These are phyloP conservation scores for Camelina laxa DNA, from an alignment of 345 rosid genomes.

Conservation along the genomic window DNA sequence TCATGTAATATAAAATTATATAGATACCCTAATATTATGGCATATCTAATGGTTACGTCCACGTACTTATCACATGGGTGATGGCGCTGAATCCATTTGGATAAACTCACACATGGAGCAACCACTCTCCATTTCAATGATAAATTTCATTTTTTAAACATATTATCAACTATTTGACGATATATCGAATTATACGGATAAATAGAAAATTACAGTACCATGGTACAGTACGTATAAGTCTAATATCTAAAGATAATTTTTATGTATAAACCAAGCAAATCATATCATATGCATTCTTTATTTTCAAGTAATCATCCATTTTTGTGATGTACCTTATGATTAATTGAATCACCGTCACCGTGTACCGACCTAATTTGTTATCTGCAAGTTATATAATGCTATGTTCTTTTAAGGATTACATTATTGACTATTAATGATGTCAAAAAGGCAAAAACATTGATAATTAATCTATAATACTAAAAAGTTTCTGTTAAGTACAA, in stretches of 20 bases:
- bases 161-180: constrained; percentile 1
- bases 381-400: background rate
- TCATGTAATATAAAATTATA: constrained; percentile 2
- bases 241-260: constrained; percentile 1
- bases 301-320: background rate
- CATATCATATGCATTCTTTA: background rate
- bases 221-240: constrained; percentile 27
- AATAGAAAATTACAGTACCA: constrained; percentile 7
- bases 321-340: constrained; percentile 10
- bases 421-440: background rate
- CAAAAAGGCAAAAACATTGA: background rate
- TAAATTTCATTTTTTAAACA: background rate
- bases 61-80: constrained; percentile 61
- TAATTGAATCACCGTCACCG: background rate
- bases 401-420: background rate
- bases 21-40: constrained; percentile 45
- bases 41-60: constrained; percentile 53
- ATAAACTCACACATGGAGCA: constrained; percentile 46
- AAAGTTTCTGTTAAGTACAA: background rate
- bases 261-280: constrained; percentile 12
- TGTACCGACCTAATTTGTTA: background rate
- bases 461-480: no score
- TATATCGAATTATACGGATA: background rate
- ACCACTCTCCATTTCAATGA: constrained; percentile 51
- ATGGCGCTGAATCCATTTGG: constrained; percentile 42